Percentiles rank a stretch among this genome's conserved stretches.
These are phyloP conservation scores for Flaveria brownii DNA, from an alignment of 129 eudicot genomes.

Conservation along the genomic window DNA sequence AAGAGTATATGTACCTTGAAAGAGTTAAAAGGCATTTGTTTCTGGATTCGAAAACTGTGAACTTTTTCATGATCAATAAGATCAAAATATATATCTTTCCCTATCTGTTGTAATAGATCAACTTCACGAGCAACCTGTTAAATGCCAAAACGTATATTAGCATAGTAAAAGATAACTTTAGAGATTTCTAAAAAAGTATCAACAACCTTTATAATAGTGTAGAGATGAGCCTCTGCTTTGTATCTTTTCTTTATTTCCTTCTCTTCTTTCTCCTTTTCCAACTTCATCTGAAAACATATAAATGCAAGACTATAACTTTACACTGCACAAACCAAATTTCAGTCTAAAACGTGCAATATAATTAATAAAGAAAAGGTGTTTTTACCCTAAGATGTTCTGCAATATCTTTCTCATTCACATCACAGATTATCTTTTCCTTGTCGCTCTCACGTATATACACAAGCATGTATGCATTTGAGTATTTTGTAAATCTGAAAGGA, in stretches of 20 bases:
- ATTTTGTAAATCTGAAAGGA: slow-evolving; percentile 84
- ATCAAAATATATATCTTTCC: slow-evolving; percentile 87
- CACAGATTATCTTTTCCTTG: slow-evolving; percentile 90
- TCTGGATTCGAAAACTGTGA: slow-evolving; percentile 84
- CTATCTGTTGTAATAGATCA: slow-evolving; percentile 81
- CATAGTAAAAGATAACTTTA: background rate
- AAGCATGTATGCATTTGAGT: slow-evolving; percentile 98
- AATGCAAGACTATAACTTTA: slow-evolving; percentile 13
- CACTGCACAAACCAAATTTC: slow-evolving; percentile 18
- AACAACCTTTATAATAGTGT: slow-evolving; percentile 80
- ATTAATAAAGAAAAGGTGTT: background rate
- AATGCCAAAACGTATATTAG: slow-evolving; percentile 24
- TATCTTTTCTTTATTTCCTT: slow-evolving; percentile 83
- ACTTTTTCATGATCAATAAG: slow-evolving; percentile 95
- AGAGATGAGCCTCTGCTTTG: slow-evolving; percentile 95
- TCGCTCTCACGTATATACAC: slow-evolving; percentile 93
- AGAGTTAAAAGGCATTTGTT: slow-evolving; percentile 68
- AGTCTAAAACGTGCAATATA: slow-evolving; percentile 13
- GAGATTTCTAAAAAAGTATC: background rate
- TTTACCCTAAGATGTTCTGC: slow-evolving; percentile 89
- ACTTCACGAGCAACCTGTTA: slow-evolving; percentile 89
- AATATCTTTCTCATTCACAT: slow-evolving; percentile 89
- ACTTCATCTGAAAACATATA: slow-evolving; percentile 56
- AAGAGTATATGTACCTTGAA: slow-evolving; percentile 63
- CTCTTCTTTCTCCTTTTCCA: slow-evolving; percentile 91